These are phyloP conservation scores for Aspergillus transmontanensis DNA, from an alignment of 2,329 filamentous ascomycete species.

Conservation along the genomic window DNA sequence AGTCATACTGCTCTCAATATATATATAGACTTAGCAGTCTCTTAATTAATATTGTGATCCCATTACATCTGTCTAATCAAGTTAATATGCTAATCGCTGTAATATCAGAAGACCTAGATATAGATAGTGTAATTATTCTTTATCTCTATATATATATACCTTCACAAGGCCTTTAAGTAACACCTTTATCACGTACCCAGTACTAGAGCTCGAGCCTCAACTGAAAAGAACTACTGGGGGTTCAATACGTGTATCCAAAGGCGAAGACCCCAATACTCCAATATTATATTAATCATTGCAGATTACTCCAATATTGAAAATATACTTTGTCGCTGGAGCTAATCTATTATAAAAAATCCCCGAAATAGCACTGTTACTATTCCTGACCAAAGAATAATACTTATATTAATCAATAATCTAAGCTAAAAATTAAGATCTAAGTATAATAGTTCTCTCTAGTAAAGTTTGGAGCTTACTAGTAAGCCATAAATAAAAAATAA, in stretches of 20 bases:
- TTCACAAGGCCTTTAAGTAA: slow-evolving; percentile 13
- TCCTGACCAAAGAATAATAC: slow-evolving; percentile 12
- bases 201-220: background rate
- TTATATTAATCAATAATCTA: background rate
- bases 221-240: slow-evolving; percentile 6
- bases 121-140: slow-evolving; percentile 11
- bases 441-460: slow-evolving; percentile 16
- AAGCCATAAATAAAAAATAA: background rate
- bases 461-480: slow-evolving; percentile 17
- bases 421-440: slow-evolving; percentile 12
- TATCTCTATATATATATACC: slow-evolving; percentile 17
- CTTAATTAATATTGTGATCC: slow-evolving; percentile 14
- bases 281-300: slow-evolving; percentile 2
- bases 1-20: too few species aligned
- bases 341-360: slow-evolving; percentile 19
- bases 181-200: slow-evolving; percentile 19
- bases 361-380: slow-evolving; percentile 15
- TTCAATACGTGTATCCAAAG: slow-evolving; percentile 3
- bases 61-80: slow-evolving; percentile 17
- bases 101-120: slow-evolving; percentile 15
- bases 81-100: slow-evolving; percentile 16
- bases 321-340: slow-evolving; percentile 1
- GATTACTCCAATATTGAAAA: slow-evolving; percentile 17
- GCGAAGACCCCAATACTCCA: background rate
- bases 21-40: slow-evolving; percentile 7